A percentile compares a stretch with the other conserved stretches of the same genome.
phyloP scores from a whole-genome alignment of 2,329 filamentous ascomycete genomes.

The Claviceps pazoutovae region DNA sequence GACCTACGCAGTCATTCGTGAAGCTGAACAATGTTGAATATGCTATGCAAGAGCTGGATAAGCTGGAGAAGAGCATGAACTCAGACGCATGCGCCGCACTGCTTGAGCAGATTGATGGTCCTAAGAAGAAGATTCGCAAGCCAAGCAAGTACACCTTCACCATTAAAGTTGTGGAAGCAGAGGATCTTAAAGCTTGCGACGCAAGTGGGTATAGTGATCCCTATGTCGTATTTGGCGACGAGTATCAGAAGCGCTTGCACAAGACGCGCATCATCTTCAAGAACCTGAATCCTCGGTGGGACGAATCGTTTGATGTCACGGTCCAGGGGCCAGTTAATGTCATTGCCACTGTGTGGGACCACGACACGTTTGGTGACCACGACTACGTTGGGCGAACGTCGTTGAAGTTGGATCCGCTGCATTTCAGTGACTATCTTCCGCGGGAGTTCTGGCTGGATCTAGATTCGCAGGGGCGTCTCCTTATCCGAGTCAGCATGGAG shows the following conservation, averaged over 20 bases:
- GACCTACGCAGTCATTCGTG: slow-evolving; percentile 63
- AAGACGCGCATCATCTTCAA: slow-evolving; percentile 88
- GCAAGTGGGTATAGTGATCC: slow-evolving; percentile 89
- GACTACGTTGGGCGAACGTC: slow-evolving; percentile 96
- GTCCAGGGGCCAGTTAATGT: slow-evolving; percentile 85
- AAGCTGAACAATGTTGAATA: slow-evolving; percentile 98
- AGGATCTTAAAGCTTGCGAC: slow-evolving; percentile 96
- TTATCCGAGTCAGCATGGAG: slow-evolving; percentile 95
- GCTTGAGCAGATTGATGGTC: slow-evolving; percentile 59
- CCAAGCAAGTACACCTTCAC: slow-evolving; percentile 92
- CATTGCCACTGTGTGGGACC: slow-evolving; percentile 96
- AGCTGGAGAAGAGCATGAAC: slow-evolving; percentile 77
- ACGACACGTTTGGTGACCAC: slow-evolving; percentile 92
- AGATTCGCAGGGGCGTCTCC: slow-evolving; percentile 80
- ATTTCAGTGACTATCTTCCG: slow-evolving; percentile 91
- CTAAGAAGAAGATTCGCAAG: slow-evolving; percentile 48
- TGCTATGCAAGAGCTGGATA: slow-evolving; percentile 82
- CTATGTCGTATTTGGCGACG: slow-evolving; percentile 91
- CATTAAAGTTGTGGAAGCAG: slow-evolving; percentile 94
- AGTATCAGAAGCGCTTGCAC: slow-evolving; percentile 90
- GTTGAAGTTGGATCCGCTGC: slow-evolving; percentile 90
- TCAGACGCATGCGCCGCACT: slow-evolving; percentile 81
- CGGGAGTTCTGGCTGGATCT: slow-evolving; percentile 96
- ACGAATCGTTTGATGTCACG: slow-evolving; percentile 91
- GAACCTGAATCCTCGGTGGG: slow-evolving; percentile 89